Evolutionary conservation across 371 early-diverging fungal species (phyloP), one percentile per base, ranked within the genome.

Genomic region (Apophysomyces variabilis): DNA sequence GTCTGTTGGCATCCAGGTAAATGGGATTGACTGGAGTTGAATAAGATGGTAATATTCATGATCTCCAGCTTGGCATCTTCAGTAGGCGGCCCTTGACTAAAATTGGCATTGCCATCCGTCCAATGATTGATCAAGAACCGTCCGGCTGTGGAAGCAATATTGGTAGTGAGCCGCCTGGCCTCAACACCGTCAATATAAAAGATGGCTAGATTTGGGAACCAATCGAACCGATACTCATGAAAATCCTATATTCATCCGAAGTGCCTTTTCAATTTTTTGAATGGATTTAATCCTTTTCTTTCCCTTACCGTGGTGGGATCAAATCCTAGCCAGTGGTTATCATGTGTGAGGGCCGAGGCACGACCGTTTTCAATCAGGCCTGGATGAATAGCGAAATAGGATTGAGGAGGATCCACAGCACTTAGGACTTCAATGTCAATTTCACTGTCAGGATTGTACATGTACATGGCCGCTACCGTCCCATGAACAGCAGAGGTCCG

Each of bases 151-250:
- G 35, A 61, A n/a, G 74, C 74, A 12, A 77, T 66, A 39, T 74
- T 74, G 41, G 71, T 71, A 11, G 39, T 54, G 16, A 70, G 57
- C 1, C 68, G 67, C 11, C 61, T 62, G 1, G 65, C 65, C 59
- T 65, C 63, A 13, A 64, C 18, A 11, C 72, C 72, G 44, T 77
- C 77, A 18, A 74, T 66, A 59, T 72, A 77, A 38, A 74, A 74
- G 1, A 67, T 54, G 13, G 57, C 65, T 18, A 46, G 57, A 14
- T 62, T 58, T n/a, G 74, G 72, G 21, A 67, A 32, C 77, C 77
- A 77, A 43, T 77, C 77, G 46, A 77, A 69, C 12, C 77, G 72
- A 38, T 73, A 77, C 39, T 73, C 74, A 46, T 77, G 77, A 45
- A 65, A 77, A 3, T 71, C 76, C 70, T 26, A 26, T 3, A 3